A percentile compares a stretch with the other conserved stretches of the same genome.
Evolutionary conservation across 2,329 filamentous ascomycete genomes (phyloP).

Genomic region (Pestalotiopsis sp.): DNA sequence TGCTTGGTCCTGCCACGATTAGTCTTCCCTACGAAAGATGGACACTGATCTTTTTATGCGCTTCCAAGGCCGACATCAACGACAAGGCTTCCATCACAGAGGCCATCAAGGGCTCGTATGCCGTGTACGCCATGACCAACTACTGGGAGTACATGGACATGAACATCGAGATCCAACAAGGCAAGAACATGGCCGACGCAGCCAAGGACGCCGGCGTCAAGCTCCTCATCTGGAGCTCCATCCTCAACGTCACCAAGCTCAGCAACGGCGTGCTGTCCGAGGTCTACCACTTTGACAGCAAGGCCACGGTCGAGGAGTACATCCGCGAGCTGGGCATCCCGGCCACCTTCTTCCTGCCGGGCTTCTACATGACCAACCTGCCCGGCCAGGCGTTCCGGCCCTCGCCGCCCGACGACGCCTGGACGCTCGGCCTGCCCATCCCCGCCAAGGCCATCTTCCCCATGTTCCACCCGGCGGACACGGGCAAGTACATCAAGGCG

Average conservation of each 20-base stretch:
- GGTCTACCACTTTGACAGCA: constrained; percentile 38
- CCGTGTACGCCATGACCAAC: constrained; percentile 56
- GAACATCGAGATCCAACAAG: constrained; percentile 44
- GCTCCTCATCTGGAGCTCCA: constrained; percentile 46
- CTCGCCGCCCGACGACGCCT: constrained; percentile 28
- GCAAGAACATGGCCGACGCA: constrained; percentile 49
- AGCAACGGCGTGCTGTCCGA: constrained; percentile 40
- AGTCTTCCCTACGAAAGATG: background rate
- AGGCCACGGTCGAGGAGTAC: constrained; percentile 10
- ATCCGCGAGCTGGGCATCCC: constrained; percentile 37
- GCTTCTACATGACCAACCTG: constrained; percentile 55
- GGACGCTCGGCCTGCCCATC: constrained; percentile 30
- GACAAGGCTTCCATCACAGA: constrained; percentile 43
- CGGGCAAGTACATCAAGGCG: constrained; percentile 35
- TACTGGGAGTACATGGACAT: constrained; percentile 47
- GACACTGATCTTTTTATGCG: background rate
- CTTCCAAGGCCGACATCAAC: constrained; percentile 47
- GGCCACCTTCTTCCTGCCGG: constrained; percentile 50
- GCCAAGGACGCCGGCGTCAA: constrained; percentile 44
- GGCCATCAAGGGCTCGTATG: constrained; percentile 46
- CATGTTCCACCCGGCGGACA: constrained; percentile 31
- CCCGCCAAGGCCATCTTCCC: constrained; percentile 29
- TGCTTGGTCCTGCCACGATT: background rate
- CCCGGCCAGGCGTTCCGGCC: constrained; percentile 25
- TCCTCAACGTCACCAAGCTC: constrained; percentile 34